These are phyloP conservation scores for Cyclotella choctawhatcheeana DNA, from an alignment of 108 stramenopile genomes.

Conservation along the genomic window DNA sequence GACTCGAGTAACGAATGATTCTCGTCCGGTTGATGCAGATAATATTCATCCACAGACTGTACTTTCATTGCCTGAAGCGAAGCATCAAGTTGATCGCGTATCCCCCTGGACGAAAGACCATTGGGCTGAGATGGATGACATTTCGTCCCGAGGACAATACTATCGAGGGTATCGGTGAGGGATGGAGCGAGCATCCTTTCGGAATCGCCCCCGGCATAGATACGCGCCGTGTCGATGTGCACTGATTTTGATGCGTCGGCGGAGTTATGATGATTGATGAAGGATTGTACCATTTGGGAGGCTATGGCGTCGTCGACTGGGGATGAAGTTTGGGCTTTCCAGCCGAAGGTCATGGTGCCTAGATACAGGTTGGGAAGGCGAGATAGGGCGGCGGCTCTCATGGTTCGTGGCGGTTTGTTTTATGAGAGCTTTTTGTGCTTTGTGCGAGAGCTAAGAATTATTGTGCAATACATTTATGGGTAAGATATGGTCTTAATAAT, in stretches of 20 bases:
- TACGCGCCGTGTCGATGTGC: conserved; percentile 80
- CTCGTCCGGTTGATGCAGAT: conserved; percentile 89
- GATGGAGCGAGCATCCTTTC: conserved; percentile 68
- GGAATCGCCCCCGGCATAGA: conserved; percentile 87
- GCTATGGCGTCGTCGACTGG: conserved; percentile 57
- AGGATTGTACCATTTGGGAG: conserved; percentile 36
- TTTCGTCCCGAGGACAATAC: conserved; percentile 72
- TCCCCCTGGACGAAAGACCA: conserved; percentile 73
- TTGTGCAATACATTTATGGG: too few relatives aligned
- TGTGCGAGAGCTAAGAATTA: too few relatives aligned
- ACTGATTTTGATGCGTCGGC: too few relatives aligned
- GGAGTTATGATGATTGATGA: conserved; percentile 19
- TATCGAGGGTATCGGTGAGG: conserved; percentile 14
- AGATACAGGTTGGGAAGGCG: conserved; percentile 79
- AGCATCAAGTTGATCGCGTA: conserved; percentile 61
- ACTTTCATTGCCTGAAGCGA: conserved; percentile 69
- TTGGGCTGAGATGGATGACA: conserved; percentile 72
- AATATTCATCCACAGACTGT: conserved; percentile 66
- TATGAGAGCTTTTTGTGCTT: too few relatives aligned
- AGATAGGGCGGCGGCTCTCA: conserved; percentile 27
- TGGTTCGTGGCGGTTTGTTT: too few relatives aligned
- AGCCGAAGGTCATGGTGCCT: conserved; percentile 92
- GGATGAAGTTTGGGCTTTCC: conserved; percentile 77
- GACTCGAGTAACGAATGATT: conserved; percentile 67
- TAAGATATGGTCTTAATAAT: too few relatives aligned